Evolutionary conservation across 163 green algal species (phyloP).

Genomic region (Coccomyxa subellipsoidea): DNA sequence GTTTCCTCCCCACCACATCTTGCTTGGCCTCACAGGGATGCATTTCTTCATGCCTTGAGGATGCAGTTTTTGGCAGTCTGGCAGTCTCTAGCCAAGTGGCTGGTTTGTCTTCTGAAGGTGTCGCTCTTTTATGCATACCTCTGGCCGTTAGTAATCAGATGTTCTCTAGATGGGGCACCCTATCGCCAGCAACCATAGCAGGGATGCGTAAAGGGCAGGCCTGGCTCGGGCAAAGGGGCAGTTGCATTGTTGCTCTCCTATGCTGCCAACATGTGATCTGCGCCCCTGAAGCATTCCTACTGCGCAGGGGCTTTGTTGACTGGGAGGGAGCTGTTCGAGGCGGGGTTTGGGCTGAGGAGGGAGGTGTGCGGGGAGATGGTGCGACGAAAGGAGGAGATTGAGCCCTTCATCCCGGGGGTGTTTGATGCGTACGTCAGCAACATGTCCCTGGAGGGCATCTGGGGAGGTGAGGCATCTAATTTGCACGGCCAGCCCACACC

Average conservation of each 20-base stretch:
- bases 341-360: background rate
- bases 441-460: conserved; percentile 1
- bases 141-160: background rate
- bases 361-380: background rate
- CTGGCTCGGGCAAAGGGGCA: no score
- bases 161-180: no score
- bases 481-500: no score
- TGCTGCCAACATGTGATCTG: background rate
- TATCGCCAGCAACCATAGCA: no score
- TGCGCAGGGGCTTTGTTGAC: background rate
- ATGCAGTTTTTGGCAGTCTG: no score
- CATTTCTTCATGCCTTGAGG: no score
- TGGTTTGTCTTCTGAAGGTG: background rate
- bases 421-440: background rate
- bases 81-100: no score
- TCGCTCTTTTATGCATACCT: background rate
- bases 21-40: no score
- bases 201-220: no score
- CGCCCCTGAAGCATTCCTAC: background rate
- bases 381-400: background rate
- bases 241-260: background rate
- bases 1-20: no score
- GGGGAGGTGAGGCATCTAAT: conserved; percentile 1
- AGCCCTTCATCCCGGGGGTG: background rate
- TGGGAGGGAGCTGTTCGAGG: background rate